These are phyloP conservation scores for Globisporangium recalcitrans DNA, from an alignment of 352 stramenopile genomes.

Conservation along the genomic window DNA sequence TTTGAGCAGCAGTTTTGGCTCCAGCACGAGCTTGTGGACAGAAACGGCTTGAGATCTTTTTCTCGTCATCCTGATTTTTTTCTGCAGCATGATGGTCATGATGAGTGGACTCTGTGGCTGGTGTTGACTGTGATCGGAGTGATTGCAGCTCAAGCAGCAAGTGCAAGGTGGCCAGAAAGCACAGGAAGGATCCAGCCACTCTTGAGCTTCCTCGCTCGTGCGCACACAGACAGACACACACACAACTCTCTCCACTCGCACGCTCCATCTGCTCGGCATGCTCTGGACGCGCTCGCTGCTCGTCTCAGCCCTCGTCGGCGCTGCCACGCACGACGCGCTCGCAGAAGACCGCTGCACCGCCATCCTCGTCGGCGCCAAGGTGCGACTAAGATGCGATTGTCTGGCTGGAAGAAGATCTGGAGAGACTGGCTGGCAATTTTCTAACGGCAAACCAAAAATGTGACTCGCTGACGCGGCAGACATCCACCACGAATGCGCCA, in stretches of 20 bases:
- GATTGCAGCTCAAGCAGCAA: background rate
- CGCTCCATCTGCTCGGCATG: background rate
- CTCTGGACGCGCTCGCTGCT: constrained; percentile 15
- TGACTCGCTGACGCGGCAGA: constrained; percentile 20
- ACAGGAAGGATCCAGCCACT: background rate
- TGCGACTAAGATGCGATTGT: constrained; percentile 16
- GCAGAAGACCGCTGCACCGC: constrained; percentile 69
- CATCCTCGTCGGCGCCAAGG: constrained; percentile 75
- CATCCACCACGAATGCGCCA: constrained; percentile 51
- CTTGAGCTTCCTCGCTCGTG: background rate
- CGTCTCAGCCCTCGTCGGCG: constrained; percentile 18
- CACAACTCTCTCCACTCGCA: background rate
- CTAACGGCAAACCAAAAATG: background rate
- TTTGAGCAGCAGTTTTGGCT: background rate
- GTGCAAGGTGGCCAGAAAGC: constrained; percentile 1
- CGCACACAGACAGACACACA: background rate
- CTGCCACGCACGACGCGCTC: constrained; percentile 10
- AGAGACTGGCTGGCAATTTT: too few relatives aligned
- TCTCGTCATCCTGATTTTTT: background rate
- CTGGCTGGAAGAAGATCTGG: too few relatives aligned
- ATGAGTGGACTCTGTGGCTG: background rate
- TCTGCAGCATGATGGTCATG: background rate
- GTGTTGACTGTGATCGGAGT: background rate
- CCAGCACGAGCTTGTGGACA: background rate
- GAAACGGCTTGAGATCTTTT: background rate